These are phyloP conservation scores for Didymella segeticola DNA, from an alignment of 2,329 filamentous ascomycete genomes.

Conservation along the genomic window DNA sequence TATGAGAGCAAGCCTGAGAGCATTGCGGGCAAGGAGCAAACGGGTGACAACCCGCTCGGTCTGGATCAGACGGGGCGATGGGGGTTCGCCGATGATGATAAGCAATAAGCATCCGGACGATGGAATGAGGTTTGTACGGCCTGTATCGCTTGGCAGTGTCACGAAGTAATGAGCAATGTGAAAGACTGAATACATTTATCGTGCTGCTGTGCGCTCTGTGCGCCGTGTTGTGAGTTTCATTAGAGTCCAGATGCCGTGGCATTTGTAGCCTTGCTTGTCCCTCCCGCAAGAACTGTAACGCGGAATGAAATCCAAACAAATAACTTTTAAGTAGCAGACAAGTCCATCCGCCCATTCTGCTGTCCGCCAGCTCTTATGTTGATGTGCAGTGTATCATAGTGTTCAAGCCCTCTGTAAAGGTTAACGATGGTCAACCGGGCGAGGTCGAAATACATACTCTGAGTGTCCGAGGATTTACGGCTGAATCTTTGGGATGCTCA, in stretches of 20 bases:
- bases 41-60: constrained; percentile 49
- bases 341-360: not conserved
- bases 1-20: constrained; percentile 45
- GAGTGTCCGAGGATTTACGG: not conserved
- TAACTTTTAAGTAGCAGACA: not conserved
- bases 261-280: not conserved
- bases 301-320: not conserved
- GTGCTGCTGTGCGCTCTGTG: not conserved
- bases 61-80: constrained; percentile 48
- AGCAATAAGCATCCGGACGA: not conserved
- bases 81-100: constrained; percentile 42
- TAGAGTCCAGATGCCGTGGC: not conserved
- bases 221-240: not conserved
- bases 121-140: no score
- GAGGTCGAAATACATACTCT: not conserved
- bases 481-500: constrained; percentile 16
- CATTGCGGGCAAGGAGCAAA: constrained; percentile 50
- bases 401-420: not conserved
- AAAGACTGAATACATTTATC: not conserved
- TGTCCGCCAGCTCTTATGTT: not conserved
- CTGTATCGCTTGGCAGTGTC: no score
- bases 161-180: not conserved
- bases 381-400: not conserved
- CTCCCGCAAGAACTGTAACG: not conserved
- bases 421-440: not conserved